Base-by-base conservation (phyloP, 345 rosid species). In the Populus tremula region DNA sequence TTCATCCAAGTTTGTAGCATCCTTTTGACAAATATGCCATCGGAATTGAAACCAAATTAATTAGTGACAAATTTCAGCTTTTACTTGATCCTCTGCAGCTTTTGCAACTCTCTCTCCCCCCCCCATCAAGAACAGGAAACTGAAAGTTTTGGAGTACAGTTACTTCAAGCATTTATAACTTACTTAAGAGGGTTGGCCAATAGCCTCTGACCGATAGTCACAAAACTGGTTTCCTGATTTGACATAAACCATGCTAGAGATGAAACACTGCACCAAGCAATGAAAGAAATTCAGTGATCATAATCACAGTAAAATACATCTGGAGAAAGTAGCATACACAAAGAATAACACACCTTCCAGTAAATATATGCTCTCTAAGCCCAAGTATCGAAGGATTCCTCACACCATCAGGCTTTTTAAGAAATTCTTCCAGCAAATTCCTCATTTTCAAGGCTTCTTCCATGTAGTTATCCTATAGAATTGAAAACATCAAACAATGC, bases 211-310 rank as follows among this genome's bases (percentile, higher is more conserved):
- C 98, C 98, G 73, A 96, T 96, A 38, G 99, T 96, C 61, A 94
- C 98, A 84, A 96, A 96, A 84, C 99, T 96, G 25, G 95, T 96
- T 85, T 96, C 99, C 89, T 94, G 99, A 91, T 92, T 94, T 72
- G 99, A 96, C 98, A 96, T 94, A 84, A 96, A 94, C 99, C 99
- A 96, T 21, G 99, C 99, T 68, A 96, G 98, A 76, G 99, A 96
- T 53, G 99, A 96, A 82, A 96, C 99, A 83, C 99, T 96, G 92
- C 84, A 86, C 73, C 79, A 62, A 73, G 65, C 9, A 64, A 25
- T 36, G 65, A 80, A 79, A 39, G 67, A 16, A 47, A n/a, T 35
- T 23, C 54, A 49, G 38, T 53, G 11, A 74, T 31, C 36, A 17
- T 20, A 27, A 21, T 31, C 47, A 63, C 11, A 27, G 61, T 35